Base-by-base conservation (phyloP, 1,284 basidiomycete species). In the Boletellus sp. region DNA sequence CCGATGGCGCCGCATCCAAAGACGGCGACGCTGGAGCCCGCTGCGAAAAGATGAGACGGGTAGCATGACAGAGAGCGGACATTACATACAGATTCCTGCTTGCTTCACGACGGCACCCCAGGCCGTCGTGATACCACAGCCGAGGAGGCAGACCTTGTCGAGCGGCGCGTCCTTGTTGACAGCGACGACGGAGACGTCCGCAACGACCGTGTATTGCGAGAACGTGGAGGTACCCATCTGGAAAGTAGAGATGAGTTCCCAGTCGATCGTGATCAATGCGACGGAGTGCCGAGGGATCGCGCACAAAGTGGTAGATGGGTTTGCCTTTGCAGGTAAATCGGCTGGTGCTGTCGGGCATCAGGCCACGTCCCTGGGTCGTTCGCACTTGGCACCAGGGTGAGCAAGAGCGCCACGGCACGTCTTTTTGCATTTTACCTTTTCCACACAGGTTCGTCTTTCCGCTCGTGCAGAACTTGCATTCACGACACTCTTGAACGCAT, bases 141-240 rank as follows among this genome's bases (percentile, higher is more conserved):
- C 94, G 16, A 94, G 79, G 43, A 99, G 76, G 70, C 96, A 99
- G 19, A 94, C 90, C 66, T 94, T 96, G 43, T 98, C 88, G 25
- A 98, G 80, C 9, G 92, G 90, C 1, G 95, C 96, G 57, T 82
- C 76, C 52, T 82, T 77, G 71, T 88, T 84, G 52, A 99, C 84
- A 20, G 91, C 84, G 34, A 99, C 95, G 19, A 99, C 90, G 26
- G 94, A 98, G 52, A 94, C 94, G 61, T 99, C 92, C 41, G 93
- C 91, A 5, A 99, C 94, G 47, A 99, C 96, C 10, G 96, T 99
- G 76, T 99, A 99, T 69, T 99, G 94, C 20, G 93, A 94, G 74
- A 99, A 99, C 5, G 95, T 96, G 36, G 94, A 97, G 19, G 88
- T 92, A 38, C 95, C 95, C 96, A 99, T 99, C 91, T 94, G 38